Percentiles rank a stretch among this genome's conserved stretches.
Conservation (phyloP, 495 filamentous ascomycete genomes). For the Penicillium pulvis region DNA sequence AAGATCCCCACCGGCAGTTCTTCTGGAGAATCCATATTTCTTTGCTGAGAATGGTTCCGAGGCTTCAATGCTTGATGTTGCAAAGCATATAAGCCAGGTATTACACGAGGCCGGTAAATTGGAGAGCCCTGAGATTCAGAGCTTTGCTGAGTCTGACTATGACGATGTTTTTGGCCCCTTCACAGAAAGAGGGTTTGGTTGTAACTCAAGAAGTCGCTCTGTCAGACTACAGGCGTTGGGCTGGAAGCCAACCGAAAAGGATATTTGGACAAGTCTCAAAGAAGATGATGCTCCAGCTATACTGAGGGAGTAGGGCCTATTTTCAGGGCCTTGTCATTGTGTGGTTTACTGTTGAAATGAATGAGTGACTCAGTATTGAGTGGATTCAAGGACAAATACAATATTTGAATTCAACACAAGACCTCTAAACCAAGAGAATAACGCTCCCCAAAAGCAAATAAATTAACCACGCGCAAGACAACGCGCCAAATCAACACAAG, state of each 20-base stretch:
- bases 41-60: constrained; percentile 43
- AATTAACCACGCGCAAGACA: no score
- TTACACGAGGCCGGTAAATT: not conserved
- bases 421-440: no score
- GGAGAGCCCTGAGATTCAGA: not conserved
- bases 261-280: constrained; percentile 27
- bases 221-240: constrained; percentile 33
- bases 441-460: no score
- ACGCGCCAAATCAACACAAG: no score
- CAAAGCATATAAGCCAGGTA: constrained; percentile 27
- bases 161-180: constrained; percentile 33
- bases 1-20: constrained; percentile 6
- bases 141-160: constrained; percentile 18
- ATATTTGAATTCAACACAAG: no score
- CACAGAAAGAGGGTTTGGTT: constrained; percentile 26
- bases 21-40: constrained; percentile 36
- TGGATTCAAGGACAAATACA: no score
- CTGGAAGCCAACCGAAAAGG: constrained; percentile 40
- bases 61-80: constrained; percentile 26
- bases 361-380: no score
- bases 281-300: constrained; percentile 42
- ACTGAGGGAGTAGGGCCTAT: constrained; percentile 21
- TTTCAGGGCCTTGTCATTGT: no score
- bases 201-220: constrained; percentile 32
- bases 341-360: no score